Percentiles rank a stretch among this genome's conserved stretches.
Evolutionary conservation across 495 filamentous ascomycete genomes (phyloP).

Genomic region (Acidomyces sp.): DNA sequence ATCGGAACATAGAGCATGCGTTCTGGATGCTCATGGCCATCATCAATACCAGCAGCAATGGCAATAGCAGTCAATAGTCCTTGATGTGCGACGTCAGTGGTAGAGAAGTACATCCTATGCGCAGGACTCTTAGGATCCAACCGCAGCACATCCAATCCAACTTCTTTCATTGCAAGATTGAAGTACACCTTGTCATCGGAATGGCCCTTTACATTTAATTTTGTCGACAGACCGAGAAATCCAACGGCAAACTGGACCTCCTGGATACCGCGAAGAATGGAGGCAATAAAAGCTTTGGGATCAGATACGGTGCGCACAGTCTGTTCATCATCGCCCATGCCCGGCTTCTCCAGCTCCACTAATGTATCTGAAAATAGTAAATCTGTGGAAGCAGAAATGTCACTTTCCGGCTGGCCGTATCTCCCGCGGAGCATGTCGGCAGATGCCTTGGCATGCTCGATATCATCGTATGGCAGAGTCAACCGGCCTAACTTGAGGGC

Average conservation of each 20-base stretch:
- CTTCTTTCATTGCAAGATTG: slow-evolving; percentile 86
- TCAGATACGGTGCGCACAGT: slow-evolving; percentile 81
- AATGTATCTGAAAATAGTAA: slow-evolving; percentile 62
- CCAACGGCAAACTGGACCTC: slow-evolving; percentile 94
- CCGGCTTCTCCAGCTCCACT: slow-evolving; percentile 62
- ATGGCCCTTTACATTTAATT: slow-evolving; percentile 50
- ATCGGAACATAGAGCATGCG: slow-evolving; percentile 90
- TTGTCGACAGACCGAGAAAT: slow-evolving; percentile 75
- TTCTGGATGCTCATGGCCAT: slow-evolving; percentile 70
- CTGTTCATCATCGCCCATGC: slow-evolving; percentile 56
- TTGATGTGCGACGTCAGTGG: slow-evolving; percentile 86
- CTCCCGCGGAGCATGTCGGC: slow-evolving; percentile 35
- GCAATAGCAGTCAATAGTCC: slow-evolving; percentile 85
- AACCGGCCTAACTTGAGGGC: slow-evolving; percentile 80
- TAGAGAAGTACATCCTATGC: slow-evolving; percentile 98
- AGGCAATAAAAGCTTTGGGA: slow-evolving; percentile 83
- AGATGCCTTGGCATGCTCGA: slow-evolving; percentile 40
- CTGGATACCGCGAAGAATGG: slow-evolving; percentile 80
- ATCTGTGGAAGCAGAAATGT: slow-evolving; percentile 29
- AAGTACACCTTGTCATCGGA: slow-evolving; percentile 58
- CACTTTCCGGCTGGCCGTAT: slow-evolving; percentile 20
- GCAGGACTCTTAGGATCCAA: slow-evolving; percentile 88
- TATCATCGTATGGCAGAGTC: slow-evolving; percentile 81
- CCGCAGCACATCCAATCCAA: slow-evolving; percentile 83
- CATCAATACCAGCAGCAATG: slow-evolving; percentile 79